Base-by-base conservation (phyloP, 805 yeast species). In the Kregervanrija fluxuum region DNA sequence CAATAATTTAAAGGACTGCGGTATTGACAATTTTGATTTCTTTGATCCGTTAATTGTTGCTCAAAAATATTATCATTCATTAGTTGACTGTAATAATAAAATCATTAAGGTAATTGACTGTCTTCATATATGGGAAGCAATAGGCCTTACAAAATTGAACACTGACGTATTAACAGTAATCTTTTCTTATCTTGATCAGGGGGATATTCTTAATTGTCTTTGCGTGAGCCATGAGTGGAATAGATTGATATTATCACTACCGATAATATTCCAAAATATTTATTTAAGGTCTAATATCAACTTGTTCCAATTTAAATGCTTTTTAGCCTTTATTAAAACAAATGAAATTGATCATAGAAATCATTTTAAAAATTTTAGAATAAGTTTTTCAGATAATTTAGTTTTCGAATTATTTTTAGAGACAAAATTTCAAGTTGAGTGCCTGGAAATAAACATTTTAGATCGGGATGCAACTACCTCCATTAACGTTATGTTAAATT, bases 341-440 rank as follows among this genome's bases (percentile, higher is more conserved):
- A 22, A 4, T 22, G 8, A 22, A 6, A 22, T 22, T 6, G 8
- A 22, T 6, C 28, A 4, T 22, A 22, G 6, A 22, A 22, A 6
- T 6, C 6, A 22, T 22, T 22, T 22, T 22, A 22, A 6, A 22
- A 22, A 22, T 22, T 22, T 22, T 22, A 22, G 28, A 6, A 22
- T 22, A 4, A 6, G 28, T 22, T 22, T 22, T 22, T 22, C 28
- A 5, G 28, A 22, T 22, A 6, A 35, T 13, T 35, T 16, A 22
- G 17, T 11, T 13, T 22, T 35, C 5, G 17, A 15, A 22, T 15
- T n/a, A 13, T 10, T 13, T 12, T 35, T 11, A 8, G 37, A 35
- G 13, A 6, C 12, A 11, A 15, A 22, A 3, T 35, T 35, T 16
- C 14, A 32, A 22, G 14, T 61, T 60, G 10, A 33, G 11, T 33